Base-by-base conservation (phyloP, 805 yeast genomes). In the Sugiyamaella chiloensis region DNA sequence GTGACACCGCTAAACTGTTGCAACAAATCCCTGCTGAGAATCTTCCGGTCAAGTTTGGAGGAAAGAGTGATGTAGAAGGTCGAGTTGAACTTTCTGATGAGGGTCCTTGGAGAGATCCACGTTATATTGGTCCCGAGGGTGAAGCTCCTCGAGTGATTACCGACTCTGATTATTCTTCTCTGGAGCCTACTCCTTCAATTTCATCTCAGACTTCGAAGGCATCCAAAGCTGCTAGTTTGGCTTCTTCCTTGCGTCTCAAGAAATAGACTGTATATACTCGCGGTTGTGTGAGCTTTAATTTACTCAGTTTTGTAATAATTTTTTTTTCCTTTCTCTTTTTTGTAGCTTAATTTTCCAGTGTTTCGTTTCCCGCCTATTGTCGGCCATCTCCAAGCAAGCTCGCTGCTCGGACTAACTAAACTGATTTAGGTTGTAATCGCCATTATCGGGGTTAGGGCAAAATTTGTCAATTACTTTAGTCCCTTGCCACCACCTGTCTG, bases 61-160 rank as follows among this genome's bases (percentile, higher is more conserved):
- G 99, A 57, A 62, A 63, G 54, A 82, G 93, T 27, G 77, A 70
- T 56, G 24, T 21, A 6, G 75, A 77, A 7, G 85, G 80, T 40
- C 96, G 95, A 21, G 77, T 93, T 56, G 86, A 83, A 67, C 72
- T 93, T 61, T 80, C 93, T 32, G 98, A 93, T 65, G 73, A 84
- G 56, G 99, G 99, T 57, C 99, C 99, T 55, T 93, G 99, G 99
- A 86, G 96, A 77, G 93, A 91, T 53, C 73, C 83, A 26, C 60
- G 85, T 69, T 91, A 62, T 69, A 83, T 89, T 64, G 98, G 97
- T 11, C 95, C 96, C 50, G 98, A 90, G 71, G 96, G 96, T 55
- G 87, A 83, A 68, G 96, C 95, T 45, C 96, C 96, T 6, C 37
- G 50, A 11, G 26, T 51, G 2, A 16, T 51, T 8, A 34, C 37